Evolutionary conservation across 805 yeast species (phyloP), one percentile per base, ranked within the genome.

Genomic region (Saturnispora zaruensis): DNA sequence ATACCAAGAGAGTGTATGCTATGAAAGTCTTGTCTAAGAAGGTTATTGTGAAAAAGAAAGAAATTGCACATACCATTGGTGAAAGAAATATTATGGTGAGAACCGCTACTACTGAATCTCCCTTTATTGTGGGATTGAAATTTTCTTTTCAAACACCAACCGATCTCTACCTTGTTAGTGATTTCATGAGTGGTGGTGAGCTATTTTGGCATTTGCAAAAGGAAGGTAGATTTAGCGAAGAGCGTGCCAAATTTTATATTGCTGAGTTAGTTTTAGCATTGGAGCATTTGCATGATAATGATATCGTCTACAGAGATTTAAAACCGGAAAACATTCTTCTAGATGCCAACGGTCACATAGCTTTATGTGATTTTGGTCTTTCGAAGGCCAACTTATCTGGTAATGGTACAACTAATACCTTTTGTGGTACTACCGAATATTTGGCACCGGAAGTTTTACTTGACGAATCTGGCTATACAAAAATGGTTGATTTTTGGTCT

Each of bases 401-500:
- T 48, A 87, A 87, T 61, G 87, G 87, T 51, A 89, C 97, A 38
- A 90, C 97, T 3, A 93, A 91, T 66, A 93, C 99, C 0, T 93
- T 93, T 61, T 93, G 99, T 69, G 99, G 99, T 51, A 93, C 99
- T 20, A 93, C 99, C 6, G 99, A 93, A 71, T 93, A 93, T 66
- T 75, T 93, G 55, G 99, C 99, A 0, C 99, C 99, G 2, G 99
- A 93, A 67, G 95, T 93, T 16, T 74, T 93, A 57, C 74, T 93
- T 48, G 98, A 93, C 69, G 99, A 93, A 67, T 78, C 87, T 49
- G 99, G 99, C 16, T 93, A 93, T 70, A 93, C 98, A 36, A 89
- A 90, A 68, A 91, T 93, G 98, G 99, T 93, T 53, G 99, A 93
- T 67, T 93, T 93, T 61, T 93, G 99, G 99, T 90, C 98, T 2